Evolutionary conservation across 179 eudicot species (phyloP).

Genomic region (Beta corolliflora): DNA sequence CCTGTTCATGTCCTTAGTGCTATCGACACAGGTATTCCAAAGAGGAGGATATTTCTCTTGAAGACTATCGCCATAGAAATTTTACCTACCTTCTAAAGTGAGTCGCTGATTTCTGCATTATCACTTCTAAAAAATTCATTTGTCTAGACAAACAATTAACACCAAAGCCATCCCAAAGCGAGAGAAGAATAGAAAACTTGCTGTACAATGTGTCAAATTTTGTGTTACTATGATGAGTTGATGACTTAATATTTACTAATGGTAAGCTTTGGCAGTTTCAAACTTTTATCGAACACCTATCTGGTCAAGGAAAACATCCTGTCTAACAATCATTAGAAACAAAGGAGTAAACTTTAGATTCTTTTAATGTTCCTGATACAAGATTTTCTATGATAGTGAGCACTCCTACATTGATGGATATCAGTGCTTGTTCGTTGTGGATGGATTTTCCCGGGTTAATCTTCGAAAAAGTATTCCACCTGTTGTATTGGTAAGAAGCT

Average conservation of each 20-base stretch:
- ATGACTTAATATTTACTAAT: background rate
- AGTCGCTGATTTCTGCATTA: conserved; percentile 28
- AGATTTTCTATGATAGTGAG: conserved; percentile 50
- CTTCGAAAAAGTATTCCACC: conserved; percentile 57
- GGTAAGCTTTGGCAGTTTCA: background rate
- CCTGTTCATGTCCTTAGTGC: background rate
- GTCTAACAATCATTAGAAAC: background rate
- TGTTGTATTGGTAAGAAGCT: conserved; percentile 53
- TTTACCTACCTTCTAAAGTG: conserved; percentile 88
- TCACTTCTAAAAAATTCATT: background rate
- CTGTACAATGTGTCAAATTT: background rate
- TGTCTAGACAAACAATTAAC: conserved; percentile 8
- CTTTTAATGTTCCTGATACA: background rate
- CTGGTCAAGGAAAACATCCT: too few species aligned
- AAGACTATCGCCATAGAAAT: conserved; percentile 53
- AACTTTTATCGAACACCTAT: too few species aligned
- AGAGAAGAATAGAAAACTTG: background rate
- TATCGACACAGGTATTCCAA: conserved; percentile 75
- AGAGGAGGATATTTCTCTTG: conserved; percentile 69
- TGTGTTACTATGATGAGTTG: background rate
- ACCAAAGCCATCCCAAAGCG: background rate
- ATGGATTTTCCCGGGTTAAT: conserved; percentile 62
- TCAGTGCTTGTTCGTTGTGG: conserved; percentile 57
- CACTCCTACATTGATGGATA: conserved; percentile 57
- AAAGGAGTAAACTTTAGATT: background rate